Evolutionary conservation across 768 basidiomycete species (phyloP).

Genomic region (Agaricus sinodeliciosus): DNA sequence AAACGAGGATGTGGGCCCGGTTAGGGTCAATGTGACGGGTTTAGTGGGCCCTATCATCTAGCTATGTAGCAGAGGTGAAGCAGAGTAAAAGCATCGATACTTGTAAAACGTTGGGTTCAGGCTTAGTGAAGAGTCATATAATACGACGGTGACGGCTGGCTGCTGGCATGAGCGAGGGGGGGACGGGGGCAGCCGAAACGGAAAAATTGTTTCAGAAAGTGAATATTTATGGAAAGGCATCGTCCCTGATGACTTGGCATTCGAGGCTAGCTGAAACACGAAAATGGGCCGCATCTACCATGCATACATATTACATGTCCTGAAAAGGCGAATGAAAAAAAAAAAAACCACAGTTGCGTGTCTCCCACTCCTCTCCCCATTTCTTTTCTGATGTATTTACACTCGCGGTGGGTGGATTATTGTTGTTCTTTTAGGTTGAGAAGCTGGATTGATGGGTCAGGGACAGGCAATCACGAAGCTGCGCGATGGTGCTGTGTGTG

Average conservation of each 20-base stretch:
- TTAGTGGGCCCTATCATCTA: no score
- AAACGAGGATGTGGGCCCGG: no score
- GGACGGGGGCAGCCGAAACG: no score
- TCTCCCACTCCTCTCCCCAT: neutral
- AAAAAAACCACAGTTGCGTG: no score
- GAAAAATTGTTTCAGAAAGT: neutral
- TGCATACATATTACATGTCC: neutral
- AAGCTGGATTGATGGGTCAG: neutral
- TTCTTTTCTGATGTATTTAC: neutral
- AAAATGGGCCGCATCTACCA: no score
- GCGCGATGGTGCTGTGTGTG: neutral
- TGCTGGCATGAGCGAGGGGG: no score
- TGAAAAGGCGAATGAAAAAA: neutral
- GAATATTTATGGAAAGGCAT: slow-evolving; percentile 2
- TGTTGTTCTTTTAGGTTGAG: neutral
- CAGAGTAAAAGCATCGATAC: no score
- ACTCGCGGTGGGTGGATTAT: neutral
- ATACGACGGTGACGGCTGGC: no score
- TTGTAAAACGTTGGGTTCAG: no score
- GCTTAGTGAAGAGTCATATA: no score
- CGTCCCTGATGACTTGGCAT: neutral
- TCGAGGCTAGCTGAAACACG: slow-evolving; percentile 2
- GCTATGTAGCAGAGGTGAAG: no score
- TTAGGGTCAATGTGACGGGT: no score
- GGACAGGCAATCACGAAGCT: neutral